Conservation (phyloP, 805 yeast genomes). For the Torulaspora maleeae region DNA sequence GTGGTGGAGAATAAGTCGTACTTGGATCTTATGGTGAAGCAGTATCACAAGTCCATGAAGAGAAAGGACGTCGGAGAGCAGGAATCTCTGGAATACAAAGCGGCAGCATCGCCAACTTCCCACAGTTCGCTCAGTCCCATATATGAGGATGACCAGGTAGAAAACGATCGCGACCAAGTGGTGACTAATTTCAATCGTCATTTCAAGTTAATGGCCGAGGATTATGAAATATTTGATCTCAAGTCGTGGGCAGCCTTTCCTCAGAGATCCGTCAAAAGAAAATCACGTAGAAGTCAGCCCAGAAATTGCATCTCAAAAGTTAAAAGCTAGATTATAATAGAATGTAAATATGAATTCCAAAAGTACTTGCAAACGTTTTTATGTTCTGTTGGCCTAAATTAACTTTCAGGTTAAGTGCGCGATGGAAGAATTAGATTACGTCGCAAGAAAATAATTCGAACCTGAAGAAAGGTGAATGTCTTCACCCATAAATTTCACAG, state of each 20-base stretch:
- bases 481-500: no score
- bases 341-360: neutral
- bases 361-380: no score
- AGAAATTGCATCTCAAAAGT: constrained; percentile 12
- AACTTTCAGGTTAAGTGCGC: neutral
- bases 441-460: no score
- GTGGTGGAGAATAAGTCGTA: constrained; percentile 18
- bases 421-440: neutral
- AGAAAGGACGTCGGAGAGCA: neutral
- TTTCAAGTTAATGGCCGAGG: constrained; percentile 29
- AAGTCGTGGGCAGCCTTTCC: constrained; percentile 14
- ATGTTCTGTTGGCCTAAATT: no score
- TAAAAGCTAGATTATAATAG: constrained; percentile 6
- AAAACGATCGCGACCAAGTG: constrained; percentile 13
- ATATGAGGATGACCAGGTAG: neutral
- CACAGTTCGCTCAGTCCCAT: constrained; percentile 10
- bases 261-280: constrained; percentile 2
- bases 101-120: constrained; percentile 7
- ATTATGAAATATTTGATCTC: constrained; percentile 29
- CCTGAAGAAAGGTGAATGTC: no score
- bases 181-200: constrained; percentile 27
- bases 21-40: constrained; percentile 11
- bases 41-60: constrained; percentile 15
- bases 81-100: neutral
- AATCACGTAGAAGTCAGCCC: constrained; percentile 9